Base-by-base conservation (phyloP, 1,139 yeast species). In the Yarrowia galli region DNA sequence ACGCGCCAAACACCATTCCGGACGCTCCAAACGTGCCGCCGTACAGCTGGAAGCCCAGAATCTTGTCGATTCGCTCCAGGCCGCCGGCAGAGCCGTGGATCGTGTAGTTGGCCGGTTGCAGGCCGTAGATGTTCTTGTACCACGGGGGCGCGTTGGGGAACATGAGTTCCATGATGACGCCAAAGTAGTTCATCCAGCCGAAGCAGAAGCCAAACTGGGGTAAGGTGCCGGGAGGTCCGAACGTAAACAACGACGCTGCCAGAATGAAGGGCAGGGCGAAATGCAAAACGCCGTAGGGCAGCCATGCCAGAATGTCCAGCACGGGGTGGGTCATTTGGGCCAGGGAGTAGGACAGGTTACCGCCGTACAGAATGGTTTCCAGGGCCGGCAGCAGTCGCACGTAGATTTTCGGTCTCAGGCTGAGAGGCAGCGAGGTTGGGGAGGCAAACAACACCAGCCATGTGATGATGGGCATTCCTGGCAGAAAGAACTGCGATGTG, bases 61-160 rank as follows among this genome's bases (percentile, higher is more conserved):
- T 79, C 68, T 81, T 78, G 78, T 95, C 99, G 72, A 95, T 92
- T 75, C 99, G 85, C 22, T 89, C 96, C 71, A 95, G 84, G 0
- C 99, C 99, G 74, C 99, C 99, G 3, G 99, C 97, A 1, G 96
- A 89, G 22, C 99, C 99, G 61, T 84, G 84, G 97, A 95, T 93
- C 68, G 89, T 82, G 78, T 96, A 95, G 78, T 92, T 87, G 8
- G 99, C 99, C 25, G 97, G 96, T 71, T 87, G 87, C 71, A 93
- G 83, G 0, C 97, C 98, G 76, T 95, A 88, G 67, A 88, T 79
- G 71, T 86, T 87, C 77, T 92, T 92, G 78, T 96, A 95, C 99
- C 99, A 95, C 43, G 99, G 99, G 42, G 99, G 97, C 70, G 99
- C 98, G 66, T 97, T 92, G 3, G 99, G 98, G 77, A 92, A 92